These are phyloP conservation scores for Parsonsia alboflavescens DNA, from an alignment of 257 asterid species.

Conservation along the genomic window DNA sequence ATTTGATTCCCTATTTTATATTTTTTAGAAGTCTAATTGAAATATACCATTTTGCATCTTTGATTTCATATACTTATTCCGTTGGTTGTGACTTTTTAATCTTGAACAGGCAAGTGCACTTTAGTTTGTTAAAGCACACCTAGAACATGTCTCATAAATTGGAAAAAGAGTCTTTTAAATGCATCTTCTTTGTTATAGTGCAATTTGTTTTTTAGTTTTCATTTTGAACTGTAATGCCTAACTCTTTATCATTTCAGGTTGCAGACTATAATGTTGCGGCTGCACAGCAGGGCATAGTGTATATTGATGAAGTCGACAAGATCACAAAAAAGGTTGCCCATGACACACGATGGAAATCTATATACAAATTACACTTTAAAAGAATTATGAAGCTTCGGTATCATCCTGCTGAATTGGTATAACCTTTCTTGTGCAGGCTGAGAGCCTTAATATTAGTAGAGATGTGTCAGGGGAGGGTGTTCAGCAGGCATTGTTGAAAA, in stretches of 20 bases:
- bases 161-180: not conserved
- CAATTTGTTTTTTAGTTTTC: not conserved
- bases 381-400: not conserved
- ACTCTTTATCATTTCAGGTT: constrained; percentile 43
- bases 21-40: not conserved
- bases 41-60: not conserved
- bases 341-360: not conserved
- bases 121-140: too few relatives aligned
- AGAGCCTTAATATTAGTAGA: constrained; percentile 92
- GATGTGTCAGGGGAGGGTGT: constrained; percentile 99
- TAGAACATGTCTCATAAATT: not conserved
- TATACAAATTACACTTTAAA: not conserved
- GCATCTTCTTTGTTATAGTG: not conserved
- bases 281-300: constrained; percentile 98
- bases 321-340: constrained; percentile 79
- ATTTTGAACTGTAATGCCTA: constrained; percentile 5
- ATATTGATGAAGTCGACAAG: constrained; percentile 98
- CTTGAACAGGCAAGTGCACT: not conserved
- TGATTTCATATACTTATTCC: not conserved
- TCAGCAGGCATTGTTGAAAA: constrained; percentile 93
- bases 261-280: constrained; percentile 95
- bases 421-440: constrained; percentile 52
- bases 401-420: constrained; percentile 9
- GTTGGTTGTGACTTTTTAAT: not conserved
- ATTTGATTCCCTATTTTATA: not conserved